Percentiles rank a stretch among this genome's conserved stretches.
These are phyloP conservation scores for Ophiostoma australiae DNA, from an alignment of 2,329 filamentous ascomycete species.

Conservation along the genomic window DNA sequence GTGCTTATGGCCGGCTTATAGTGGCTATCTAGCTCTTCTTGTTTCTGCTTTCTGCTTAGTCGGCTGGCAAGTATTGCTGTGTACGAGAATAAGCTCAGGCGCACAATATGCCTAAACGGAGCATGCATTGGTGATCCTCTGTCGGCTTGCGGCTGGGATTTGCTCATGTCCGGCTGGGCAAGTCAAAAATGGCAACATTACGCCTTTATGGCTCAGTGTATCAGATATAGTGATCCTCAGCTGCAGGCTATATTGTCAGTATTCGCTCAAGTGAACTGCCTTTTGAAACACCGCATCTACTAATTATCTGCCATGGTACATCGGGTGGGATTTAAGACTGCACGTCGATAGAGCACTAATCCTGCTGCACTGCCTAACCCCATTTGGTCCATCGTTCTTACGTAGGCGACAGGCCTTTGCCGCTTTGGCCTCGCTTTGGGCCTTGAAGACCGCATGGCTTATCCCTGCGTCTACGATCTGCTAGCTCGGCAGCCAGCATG, in stretches of 20 bases:
- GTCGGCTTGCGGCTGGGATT: too few relatives aligned
- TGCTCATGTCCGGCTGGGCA: too few relatives aligned
- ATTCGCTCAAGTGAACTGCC: too few relatives aligned
- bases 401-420: background rate
- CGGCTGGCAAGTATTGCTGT: background rate
- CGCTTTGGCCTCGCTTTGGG: background rate
- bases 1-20: background rate
- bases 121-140: background rate
- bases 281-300: too few relatives aligned
- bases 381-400: background rate
- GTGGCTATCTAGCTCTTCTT: too few relatives aligned
- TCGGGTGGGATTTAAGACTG: background rate
- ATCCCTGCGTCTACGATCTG: background rate
- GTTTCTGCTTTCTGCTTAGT: background rate
- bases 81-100: background rate
- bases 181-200: too few relatives aligned
- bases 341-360: background rate
- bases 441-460: background rate
- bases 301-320: too few relatives aligned
- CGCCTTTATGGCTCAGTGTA: too few relatives aligned
- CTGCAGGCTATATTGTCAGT: too few relatives aligned
- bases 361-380: background rate
- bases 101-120: background rate
- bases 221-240: too few relatives aligned
- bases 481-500: background rate